Evolutionary conservation across 225 moss, liverwort and hornwort species (phyloP).

Genomic region (Bryum argenteum): DNA sequence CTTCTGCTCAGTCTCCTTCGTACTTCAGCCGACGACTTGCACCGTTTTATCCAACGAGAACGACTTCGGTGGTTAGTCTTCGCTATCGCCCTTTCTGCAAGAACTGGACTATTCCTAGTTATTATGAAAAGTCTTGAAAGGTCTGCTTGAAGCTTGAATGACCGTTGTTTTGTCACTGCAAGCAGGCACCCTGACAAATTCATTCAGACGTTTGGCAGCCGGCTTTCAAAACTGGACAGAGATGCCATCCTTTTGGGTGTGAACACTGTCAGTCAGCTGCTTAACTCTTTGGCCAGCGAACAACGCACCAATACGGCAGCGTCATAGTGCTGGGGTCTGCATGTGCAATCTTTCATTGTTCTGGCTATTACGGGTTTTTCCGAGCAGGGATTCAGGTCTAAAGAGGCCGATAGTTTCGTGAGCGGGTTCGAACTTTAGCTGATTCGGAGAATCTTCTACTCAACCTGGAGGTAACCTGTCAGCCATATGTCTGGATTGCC

Average conservation of each 20-base stretch:
- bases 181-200: conserved; percentile 99
- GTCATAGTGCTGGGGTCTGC: conserved; percentile 28
- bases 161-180: conserved; percentile 16
- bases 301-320: conserved; percentile 32
- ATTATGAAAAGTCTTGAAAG: not conserved
- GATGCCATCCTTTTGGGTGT: conserved; percentile 69
- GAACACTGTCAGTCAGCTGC: conserved; percentile 78
- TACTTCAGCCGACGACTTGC: conserved; percentile 52
- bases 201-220: conserved; percentile 68
- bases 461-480: conserved; percentile 22
- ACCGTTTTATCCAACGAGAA: conserved; percentile 71
- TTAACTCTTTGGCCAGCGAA: conserved; percentile 75
- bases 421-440: conserved; percentile 3
- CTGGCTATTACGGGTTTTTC: conserved; percentile 15
- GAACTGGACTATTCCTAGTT: conserved; percentile 5
- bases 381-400: not conserved
- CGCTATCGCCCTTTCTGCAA: conserved; percentile 18
- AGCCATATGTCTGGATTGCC: conserved; percentile 1
- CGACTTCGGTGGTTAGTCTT: conserved; percentile 84
- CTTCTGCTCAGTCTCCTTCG: conserved; percentile 72
- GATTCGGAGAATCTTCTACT: conserved; percentile 25
- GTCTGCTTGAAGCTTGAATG: not conserved
- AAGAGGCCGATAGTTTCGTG: conserved; percentile 3
- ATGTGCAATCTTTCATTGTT: conserved; percentile 14
- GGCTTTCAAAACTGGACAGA: conserved; percentile 49